Evolutionary conservation across 768 basidiomycete genomes (phyloP).

Genomic region (Leccinellum rugosiceps): DNA sequence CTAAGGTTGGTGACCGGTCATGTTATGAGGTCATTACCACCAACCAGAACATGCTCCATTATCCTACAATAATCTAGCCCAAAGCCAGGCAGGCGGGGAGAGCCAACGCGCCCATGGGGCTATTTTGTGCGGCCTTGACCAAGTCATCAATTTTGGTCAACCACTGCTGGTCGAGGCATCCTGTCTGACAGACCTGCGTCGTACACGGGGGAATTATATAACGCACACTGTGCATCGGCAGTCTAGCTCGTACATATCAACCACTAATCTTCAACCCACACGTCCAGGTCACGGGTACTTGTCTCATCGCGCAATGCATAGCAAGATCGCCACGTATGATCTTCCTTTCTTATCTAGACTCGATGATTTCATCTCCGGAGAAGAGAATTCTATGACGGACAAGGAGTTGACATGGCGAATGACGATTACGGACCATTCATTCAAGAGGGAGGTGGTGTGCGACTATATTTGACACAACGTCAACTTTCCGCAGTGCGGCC

Average conservation of each 20-base stretch:
- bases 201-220: too few species aligned
- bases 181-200: not conserved
- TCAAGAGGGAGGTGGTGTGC: not conserved
- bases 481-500: constrained; percentile 1
- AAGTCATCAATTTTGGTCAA: not conserved
- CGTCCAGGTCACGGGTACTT: constrained; percentile 3
- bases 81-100: not conserved
- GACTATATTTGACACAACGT: not conserved
- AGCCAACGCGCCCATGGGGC: not conserved
- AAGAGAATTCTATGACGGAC: not conserved
- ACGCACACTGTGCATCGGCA: not conserved
- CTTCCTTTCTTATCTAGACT: constrained; percentile 15
- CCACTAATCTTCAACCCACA: not conserved
- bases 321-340: constrained; percentile 6
- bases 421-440: not conserved
- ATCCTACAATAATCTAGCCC: not conserved
- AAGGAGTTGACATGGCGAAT: not conserved
- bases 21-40: not conserved
- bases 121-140: too few species aligned
- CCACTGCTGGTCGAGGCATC: too few species aligned
- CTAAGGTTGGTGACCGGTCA: not conserved
- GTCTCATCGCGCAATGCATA: constrained; percentile 14
- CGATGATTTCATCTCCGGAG: constrained; percentile 11
- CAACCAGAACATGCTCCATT: not conserved
- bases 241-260: not conserved